A percentile compares a stretch with the other conserved stretches of the same genome.
Evolutionary conservation across 352 stramenopile species (phyloP).

Genomic region (Aphanomyces invadans): DNA sequence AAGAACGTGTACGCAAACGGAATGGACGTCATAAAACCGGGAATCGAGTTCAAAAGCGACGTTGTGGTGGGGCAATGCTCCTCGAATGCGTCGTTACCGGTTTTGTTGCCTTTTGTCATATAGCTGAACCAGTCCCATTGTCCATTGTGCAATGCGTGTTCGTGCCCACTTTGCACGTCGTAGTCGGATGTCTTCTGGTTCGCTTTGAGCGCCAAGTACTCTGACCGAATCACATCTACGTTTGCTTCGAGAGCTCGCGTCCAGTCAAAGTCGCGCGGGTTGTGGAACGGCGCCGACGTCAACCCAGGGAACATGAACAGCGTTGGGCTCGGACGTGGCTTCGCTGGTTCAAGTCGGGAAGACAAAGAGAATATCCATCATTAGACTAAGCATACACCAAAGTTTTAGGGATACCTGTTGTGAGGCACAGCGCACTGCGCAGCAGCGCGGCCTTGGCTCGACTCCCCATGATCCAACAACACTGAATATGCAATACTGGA

Average conservation of each 20-base stretch:
- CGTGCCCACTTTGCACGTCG: slow-evolving; percentile 47
- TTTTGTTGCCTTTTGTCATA: slow-evolving; percentile 51
- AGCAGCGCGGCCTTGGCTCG: slow-evolving; percentile 44
- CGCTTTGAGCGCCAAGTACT: slow-evolving; percentile 47
- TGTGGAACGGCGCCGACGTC: slow-evolving; percentile 53
- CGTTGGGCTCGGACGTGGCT: slow-evolving; percentile 64
- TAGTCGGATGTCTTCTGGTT: slow-evolving; percentile 42
- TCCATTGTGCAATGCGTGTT: slow-evolving; percentile 69
- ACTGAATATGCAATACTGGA: too few relatives aligned
- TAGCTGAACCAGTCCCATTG: slow-evolving; percentile 93
- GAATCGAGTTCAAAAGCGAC: slow-evolving; percentile 64
- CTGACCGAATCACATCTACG: slow-evolving; percentile 45
- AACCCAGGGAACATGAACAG: slow-evolving; percentile 75
- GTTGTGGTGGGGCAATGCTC: slow-evolving; percentile 55
- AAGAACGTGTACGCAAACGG: slow-evolving; percentile 96
- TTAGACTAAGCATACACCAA: not conserved
- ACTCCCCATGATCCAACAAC: too few relatives aligned
- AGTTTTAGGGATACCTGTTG: too few relatives aligned
- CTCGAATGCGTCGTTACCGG: slow-evolving; percentile 51
- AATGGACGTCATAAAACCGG: slow-evolving; percentile 77
- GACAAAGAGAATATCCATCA: not conserved
- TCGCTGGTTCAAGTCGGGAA: slow-evolving; percentile 32
- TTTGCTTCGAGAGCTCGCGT: slow-evolving; percentile 47
- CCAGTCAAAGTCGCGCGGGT: slow-evolving; percentile 50
- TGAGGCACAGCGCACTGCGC: slow-evolving; percentile 69